Conservation (phyloP, 2,329 filamentous ascomycete species). For the Gaeumannomyces tritici region DNA sequence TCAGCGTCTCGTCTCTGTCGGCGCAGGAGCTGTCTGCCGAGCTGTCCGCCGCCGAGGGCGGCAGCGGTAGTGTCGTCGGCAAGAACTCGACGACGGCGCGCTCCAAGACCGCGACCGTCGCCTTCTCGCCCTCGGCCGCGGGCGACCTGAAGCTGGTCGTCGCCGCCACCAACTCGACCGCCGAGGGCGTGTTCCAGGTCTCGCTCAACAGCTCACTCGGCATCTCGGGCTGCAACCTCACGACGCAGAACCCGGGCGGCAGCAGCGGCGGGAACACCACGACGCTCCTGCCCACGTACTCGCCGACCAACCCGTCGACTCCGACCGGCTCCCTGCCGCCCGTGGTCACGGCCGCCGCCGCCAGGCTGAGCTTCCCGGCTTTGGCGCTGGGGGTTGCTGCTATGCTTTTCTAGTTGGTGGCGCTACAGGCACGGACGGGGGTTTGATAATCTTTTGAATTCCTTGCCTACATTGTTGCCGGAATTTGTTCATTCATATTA, state of each 20-base stretch:
- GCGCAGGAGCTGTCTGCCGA: slow-evolving; percentile 7
- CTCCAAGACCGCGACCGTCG: not conserved
- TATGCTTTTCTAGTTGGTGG: not conserved
- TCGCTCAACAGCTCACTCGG: slow-evolving; percentile 9
- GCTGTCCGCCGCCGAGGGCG: slow-evolving; percentile 6
- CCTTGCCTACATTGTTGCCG: not conserved
- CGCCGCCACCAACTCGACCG: slow-evolving; percentile 4
- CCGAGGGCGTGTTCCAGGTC: slow-evolving; percentile 10
- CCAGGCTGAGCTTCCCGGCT: not conserved
- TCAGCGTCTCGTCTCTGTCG: slow-evolving; percentile 8
- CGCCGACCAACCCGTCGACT: not conserved
- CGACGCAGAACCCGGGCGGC: not conserved
- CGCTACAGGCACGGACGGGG: not conserved
- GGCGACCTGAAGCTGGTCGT: slow-evolving; percentile 7
- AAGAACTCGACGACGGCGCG: slow-evolving; percentile 6
- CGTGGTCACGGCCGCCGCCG: not conserved
- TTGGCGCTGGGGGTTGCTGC: not conserved
- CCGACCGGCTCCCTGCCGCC: not conserved
- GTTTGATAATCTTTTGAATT: no score
- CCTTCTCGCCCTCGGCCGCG: slow-evolving; percentile 2
- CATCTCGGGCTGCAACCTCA: slow-evolving; percentile 10
- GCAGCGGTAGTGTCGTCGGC: slow-evolving; percentile 1
- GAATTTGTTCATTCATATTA: no score
- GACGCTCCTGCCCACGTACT: not conserved
- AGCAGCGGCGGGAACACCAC: not conserved